Evolutionary conservation across 768 basidiomycete genomes (phyloP).

Genomic region (Clitopilus passeckerianus): DNA sequence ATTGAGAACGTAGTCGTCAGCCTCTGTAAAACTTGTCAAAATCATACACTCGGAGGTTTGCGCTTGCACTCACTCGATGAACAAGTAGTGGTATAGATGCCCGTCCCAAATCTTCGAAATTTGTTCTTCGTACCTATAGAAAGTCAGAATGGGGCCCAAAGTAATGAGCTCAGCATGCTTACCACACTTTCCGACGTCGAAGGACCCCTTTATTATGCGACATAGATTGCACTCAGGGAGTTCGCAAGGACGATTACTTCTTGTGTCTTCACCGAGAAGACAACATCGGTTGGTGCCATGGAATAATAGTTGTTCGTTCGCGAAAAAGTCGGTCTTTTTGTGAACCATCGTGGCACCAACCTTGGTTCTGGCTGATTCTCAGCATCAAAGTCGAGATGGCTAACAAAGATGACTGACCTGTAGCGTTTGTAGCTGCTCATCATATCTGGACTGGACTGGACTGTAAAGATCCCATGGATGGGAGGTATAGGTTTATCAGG

Average conservation of each 20-base stretch:
- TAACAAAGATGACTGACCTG: slow-evolving; percentile 3
- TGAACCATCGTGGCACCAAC: neutral
- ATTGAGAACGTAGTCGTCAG: slow-evolving; percentile 57
- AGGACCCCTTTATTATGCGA: slow-evolving; percentile 51
- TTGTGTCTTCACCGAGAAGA: slow-evolving; percentile 46
- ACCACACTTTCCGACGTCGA: slow-evolving; percentile 58
- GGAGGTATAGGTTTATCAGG: slow-evolving; percentile 12
- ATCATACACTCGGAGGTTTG: neutral
- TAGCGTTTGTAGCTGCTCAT: slow-evolving; percentile 11
- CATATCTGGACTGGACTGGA: slow-evolving; percentile 9
- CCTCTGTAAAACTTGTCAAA: slow-evolving; percentile 35
- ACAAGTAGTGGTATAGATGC: slow-evolving; percentile 63
- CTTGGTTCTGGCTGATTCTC: neutral
- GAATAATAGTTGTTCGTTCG: slow-evolving; percentile 57
- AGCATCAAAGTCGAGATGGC: neutral
- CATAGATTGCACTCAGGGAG: slow-evolving; percentile 51
- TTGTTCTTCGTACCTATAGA: slow-evolving; percentile 48
- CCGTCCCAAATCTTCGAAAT: slow-evolving; percentile 64
- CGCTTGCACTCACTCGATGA: slow-evolving; percentile 49
- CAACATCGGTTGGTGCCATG: slow-evolving; percentile 65
- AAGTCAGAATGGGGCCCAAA: slow-evolving; percentile 1
- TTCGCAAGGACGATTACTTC: slow-evolving; percentile 41
- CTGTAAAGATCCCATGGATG: slow-evolving; percentile 13
- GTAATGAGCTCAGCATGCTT: slow-evolving; percentile 11
- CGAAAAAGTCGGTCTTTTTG: slow-evolving; percentile 8